phyloP scores from a whole-genome alignment of 441 rosid species.

The Pelargonium citronellum region DNA sequence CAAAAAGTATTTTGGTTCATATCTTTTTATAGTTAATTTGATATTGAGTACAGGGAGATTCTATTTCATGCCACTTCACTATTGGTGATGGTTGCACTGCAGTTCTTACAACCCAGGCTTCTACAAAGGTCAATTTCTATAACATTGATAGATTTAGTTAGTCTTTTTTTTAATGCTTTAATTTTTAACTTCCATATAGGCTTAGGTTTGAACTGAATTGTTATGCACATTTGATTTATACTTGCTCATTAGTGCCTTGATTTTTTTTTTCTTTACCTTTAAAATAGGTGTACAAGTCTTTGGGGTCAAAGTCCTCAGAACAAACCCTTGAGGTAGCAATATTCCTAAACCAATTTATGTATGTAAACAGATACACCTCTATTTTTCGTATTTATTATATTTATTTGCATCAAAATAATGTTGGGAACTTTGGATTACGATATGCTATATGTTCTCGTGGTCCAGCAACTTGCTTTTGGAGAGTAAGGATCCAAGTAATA shows the following conservation, averaged over 20 bases:
- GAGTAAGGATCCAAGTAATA: background rate
- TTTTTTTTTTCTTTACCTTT: background rate
- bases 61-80: constrained; percentile 54
- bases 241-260: background rate
- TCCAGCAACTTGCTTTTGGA: constrained; percentile 3
- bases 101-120: constrained; percentile 82
- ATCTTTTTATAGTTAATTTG: background rate
- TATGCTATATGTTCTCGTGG: background rate
- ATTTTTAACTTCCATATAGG: background rate
- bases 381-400: background rate
- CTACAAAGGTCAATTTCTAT: constrained; percentile 59
- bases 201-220: background rate
- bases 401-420: too few relatives aligned
- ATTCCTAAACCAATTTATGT: constrained; percentile 5
- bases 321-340: constrained; percentile 63
- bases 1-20: background rate
- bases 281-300: constrained; percentile 74
- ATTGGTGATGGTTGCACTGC: constrained; percentile 70
- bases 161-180: constrained; percentile 2
- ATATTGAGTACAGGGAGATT: constrained; percentile 54
- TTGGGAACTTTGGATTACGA: too few relatives aligned
- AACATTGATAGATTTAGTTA: background rate
- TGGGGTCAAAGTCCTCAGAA: constrained; percentile 63
- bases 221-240: background rate
- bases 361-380: background rate